phyloP scores from a whole-genome alignment of 2,329 filamentous ascomycete genomes.

The Penicillium sp. region DNA sequence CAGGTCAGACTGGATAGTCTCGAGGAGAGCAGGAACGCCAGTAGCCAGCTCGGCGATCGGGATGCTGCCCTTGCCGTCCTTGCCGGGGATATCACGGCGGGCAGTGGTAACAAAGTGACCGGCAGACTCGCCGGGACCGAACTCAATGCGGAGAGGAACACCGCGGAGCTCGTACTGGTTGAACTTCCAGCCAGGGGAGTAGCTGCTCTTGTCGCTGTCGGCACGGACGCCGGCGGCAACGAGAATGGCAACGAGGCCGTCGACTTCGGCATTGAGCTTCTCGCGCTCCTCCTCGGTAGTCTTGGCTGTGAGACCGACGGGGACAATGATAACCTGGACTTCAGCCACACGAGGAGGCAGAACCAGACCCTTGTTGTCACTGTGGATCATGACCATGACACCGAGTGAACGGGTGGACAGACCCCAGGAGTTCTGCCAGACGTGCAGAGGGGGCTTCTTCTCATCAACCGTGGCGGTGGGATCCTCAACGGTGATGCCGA shows the following conservation, averaged over 20 bases:
- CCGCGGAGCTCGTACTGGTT: slow-evolving; percentile 98
- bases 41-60: slow-evolving; percentile 70
- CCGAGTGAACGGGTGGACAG: slow-evolving; percentile 95
- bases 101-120: slow-evolving; percentile 81
- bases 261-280: slow-evolving; percentile 72
- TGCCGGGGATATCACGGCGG: slow-evolving; percentile 71
- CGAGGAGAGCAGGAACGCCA: slow-evolving; percentile 75
- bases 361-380: slow-evolving; percentile 92
- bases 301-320: slow-evolving; percentile 89
- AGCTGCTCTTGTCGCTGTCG: slow-evolving; percentile 80
- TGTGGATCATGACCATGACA: slow-evolving; percentile 98
- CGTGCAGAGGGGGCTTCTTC: slow-evolving; percentile 75
- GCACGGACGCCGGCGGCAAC: slow-evolving; percentile 72
- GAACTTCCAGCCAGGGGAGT: slow-evolving; percentile 96
- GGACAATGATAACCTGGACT: slow-evolving; percentile 80
- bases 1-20: slow-evolving; percentile 85
- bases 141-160: slow-evolving; percentile 89
- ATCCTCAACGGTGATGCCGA: slow-evolving; percentile 95
- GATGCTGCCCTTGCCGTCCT: slow-evolving; percentile 73
- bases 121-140: slow-evolving; percentile 89
- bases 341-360: slow-evolving; percentile 88
- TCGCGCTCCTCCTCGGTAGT: slow-evolving; percentile 75
- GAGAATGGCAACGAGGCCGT: slow-evolving; percentile 67
- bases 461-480: slow-evolving; percentile 68
- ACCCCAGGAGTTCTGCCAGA: slow-evolving; percentile 99